phyloP scores from a whole-genome alignment of 768 basidiomycete species.

The Holtermannia corniformis region DNA sequence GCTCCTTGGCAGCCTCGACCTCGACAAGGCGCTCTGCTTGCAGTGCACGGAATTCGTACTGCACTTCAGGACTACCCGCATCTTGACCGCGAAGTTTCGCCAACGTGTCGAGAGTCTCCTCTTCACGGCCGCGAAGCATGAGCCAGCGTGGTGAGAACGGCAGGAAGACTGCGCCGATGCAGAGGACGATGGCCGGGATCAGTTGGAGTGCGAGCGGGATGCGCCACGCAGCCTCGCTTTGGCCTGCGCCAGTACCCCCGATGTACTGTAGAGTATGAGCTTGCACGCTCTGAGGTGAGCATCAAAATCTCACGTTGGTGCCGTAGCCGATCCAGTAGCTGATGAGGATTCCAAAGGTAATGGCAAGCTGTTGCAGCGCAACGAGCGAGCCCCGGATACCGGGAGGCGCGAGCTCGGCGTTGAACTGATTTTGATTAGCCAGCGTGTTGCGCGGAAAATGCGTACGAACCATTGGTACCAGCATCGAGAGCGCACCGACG shows the following conservation, averaged over 20 bases:
- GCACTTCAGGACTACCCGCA: constrained; percentile 53
- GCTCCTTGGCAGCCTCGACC: constrained; percentile 58
- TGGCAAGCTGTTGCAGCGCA: constrained; percentile 70
- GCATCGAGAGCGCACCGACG: constrained; percentile 71
- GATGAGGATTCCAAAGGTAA: constrained; percentile 49
- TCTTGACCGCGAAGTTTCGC: constrained; percentile 53
- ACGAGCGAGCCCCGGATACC: constrained; percentile 74
- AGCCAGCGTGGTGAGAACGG: constrained; percentile 68
- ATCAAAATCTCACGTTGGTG: constrained; percentile 45
- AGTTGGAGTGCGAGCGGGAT: constrained; percentile 65
- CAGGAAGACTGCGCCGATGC: constrained; percentile 62
- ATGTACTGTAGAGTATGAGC: constrained; percentile 20
- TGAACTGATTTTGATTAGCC: too few relatives aligned
- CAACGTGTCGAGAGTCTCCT: constrained; percentile 59
- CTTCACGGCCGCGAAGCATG: constrained; percentile 62
- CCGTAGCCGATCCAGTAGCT: constrained; percentile 48
- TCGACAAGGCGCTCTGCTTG: constrained; percentile 60
- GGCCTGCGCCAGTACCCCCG: constrained; percentile 46
- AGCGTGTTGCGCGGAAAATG: constrained; percentile 53
- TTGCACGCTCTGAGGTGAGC: neutral
- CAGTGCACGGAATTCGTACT: constrained; percentile 45
- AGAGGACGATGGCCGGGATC: constrained; percentile 62
- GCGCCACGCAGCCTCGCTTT: constrained; percentile 64
- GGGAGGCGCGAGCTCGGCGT: constrained; percentile 46
- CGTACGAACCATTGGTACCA: constrained; percentile 70